Evolutionary conservation across 306 rosid genomes (phyloP).

Genomic region (Cicer judaicum): DNA sequence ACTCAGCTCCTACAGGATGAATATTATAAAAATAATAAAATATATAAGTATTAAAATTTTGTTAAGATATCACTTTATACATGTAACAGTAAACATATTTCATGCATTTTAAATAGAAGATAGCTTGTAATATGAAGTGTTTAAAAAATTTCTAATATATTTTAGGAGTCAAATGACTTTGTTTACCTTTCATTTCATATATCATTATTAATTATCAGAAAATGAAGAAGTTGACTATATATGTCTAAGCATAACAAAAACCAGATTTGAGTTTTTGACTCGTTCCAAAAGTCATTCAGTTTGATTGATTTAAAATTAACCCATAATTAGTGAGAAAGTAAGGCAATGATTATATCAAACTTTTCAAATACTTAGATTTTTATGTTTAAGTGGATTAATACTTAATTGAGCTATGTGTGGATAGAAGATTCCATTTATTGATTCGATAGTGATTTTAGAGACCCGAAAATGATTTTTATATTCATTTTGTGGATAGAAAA

Average conservation of each 20-base stretch:
- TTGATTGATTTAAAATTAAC: slow-evolving; percentile 35
- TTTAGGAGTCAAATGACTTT: too few species aligned
- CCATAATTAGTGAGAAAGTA: slow-evolving; percentile 25
- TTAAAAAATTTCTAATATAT: too few species aligned
- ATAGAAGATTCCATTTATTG: slow-evolving; percentile 27
- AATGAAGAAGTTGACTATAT: background rate
- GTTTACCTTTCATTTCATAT: background rate
- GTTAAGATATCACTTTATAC: too few species aligned
- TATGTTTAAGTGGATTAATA: background rate
- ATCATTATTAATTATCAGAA: background rate
- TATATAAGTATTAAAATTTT: too few species aligned
- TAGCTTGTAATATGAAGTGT: too few species aligned
- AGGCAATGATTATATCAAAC: slow-evolving; percentile 42
- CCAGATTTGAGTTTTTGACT: slow-evolving; percentile 1
- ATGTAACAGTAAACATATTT: too few species aligned
- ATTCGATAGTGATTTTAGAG: slow-evolving; percentile 34
- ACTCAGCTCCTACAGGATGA: too few species aligned
- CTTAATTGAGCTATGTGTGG: slow-evolving; percentile 35
- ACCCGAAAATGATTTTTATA: slow-evolving; percentile 26
- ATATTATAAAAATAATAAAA: too few species aligned
- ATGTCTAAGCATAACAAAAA: background rate
- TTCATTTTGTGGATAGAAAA: slow-evolving; percentile 39
- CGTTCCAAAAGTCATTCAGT: slow-evolving; percentile 1
- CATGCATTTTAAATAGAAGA: too few species aligned
- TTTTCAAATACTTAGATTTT: slow-evolving; percentile 3